Conservation (phyloP, 2,329 filamentous ascomycete genomes). For the Trematosphaeria pertusa region DNA sequence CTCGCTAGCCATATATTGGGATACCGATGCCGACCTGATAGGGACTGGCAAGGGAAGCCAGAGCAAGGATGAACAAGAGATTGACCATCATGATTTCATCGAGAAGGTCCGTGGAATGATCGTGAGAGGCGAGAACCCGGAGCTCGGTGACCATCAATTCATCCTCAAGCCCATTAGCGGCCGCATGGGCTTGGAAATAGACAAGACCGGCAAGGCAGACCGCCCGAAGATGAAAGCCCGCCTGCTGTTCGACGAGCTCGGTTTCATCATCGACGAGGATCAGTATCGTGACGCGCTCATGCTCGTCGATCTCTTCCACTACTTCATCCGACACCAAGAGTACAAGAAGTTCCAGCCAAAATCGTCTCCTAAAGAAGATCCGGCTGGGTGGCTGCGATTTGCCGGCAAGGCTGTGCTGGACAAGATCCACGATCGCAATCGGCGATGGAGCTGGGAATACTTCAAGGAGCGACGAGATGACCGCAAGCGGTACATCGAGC, state of each 20-base stretch:
- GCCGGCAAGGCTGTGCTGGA: constrained; percentile 86
- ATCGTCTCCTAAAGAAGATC: constrained; percentile 84
- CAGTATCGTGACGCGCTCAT: constrained; percentile 97
- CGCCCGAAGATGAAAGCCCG: constrained; percentile 88
- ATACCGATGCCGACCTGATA: constrained; percentile 87
- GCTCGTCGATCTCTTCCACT: constrained; percentile 98
- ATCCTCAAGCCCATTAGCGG: constrained; percentile 96
- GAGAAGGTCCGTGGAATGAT: constrained; percentile 80
- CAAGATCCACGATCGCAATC: constrained; percentile 95
- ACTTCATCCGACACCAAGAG: constrained; percentile 96
- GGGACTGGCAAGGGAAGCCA: constrained; percentile 79
- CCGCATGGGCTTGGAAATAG: constrained; percentile 90
- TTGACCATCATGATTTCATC: constrained; percentile 79
- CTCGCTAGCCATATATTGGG: constrained; percentile 95
- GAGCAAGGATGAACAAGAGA: constrained; percentile 63
- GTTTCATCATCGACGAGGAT: constrained; percentile 94
- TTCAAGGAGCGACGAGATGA: constrained; percentile 93
- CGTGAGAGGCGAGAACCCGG: constrained; percentile 68
- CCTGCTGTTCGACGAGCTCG: constrained; percentile 94
- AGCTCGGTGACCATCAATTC: constrained; percentile 76
- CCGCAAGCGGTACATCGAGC: constrained; percentile 83
- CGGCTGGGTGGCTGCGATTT: constrained; percentile 89
- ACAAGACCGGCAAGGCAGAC: constrained; percentile 84
- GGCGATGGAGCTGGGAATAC: constrained; percentile 94
- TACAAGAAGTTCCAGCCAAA: constrained; percentile 94